Conservation (phyloP, 257 asterid species). For the Mitragyna speciosa region DNA sequence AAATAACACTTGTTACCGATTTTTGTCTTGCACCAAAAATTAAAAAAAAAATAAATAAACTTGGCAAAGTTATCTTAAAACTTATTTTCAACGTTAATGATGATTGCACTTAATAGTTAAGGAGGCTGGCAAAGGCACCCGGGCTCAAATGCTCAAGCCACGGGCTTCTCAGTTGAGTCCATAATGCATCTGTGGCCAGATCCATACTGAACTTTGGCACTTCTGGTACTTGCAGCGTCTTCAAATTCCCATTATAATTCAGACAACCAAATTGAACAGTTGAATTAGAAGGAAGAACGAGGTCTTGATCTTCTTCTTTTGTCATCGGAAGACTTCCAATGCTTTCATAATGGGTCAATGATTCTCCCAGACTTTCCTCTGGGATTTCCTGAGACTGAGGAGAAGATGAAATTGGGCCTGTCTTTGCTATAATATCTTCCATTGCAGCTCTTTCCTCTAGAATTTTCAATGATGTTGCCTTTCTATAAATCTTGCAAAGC, state of each 20-base stretch:
- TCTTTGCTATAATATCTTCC: conserved; percentile 31
- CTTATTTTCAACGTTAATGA: no score
- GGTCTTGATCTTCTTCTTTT: conserved; percentile 8
- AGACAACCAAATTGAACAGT: not conserved
- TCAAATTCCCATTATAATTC: not conserved
- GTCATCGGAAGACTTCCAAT: not conserved
- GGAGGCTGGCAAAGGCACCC: not conserved
- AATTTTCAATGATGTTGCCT: conserved; percentile 65
- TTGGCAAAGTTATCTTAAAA: no score
- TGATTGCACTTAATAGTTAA: not conserved
- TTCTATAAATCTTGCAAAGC: conserved; percentile 62
- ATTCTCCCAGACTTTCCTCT: not conserved
- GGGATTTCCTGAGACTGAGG: conserved; percentile 6
- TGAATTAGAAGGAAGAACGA: not conserved
- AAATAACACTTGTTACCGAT: no score
- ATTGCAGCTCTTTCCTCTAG: conserved; percentile 65
- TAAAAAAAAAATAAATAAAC: no score
- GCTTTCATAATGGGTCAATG: not conserved
- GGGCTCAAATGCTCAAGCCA: conserved; percentile 20
- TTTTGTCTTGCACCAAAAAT: no score
- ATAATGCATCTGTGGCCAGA: not conserved
- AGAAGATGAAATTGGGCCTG: conserved; percentile 1
- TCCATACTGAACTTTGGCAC: conserved; percentile 16
- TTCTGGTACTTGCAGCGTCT: not conserved
- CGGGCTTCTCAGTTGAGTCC: conserved; percentile 14